A percentile compares a stretch with the other conserved stretches of the same genome.
phyloP scores from a whole-genome alignment of 2,329 filamentous ascomycete species.

The Cryphonectria parasitica region DNA sequence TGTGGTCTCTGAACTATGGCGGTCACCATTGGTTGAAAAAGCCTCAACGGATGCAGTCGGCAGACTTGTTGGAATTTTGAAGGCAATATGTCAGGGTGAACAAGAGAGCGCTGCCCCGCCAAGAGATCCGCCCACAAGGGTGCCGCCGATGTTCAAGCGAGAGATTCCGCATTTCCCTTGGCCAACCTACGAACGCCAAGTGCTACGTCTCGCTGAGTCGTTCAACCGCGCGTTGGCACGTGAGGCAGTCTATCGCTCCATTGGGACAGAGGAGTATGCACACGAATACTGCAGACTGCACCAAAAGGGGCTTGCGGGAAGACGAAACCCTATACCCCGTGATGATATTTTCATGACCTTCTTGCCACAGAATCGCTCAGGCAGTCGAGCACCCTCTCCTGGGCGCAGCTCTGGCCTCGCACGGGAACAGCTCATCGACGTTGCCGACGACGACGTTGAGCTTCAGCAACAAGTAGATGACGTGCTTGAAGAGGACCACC shows the following conservation, averaged over 20 bases:
- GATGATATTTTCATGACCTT: conserved; percentile 52
- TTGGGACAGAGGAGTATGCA: conserved; percentile 64
- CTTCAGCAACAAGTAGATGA: conserved; percentile 35
- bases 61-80: conserved; percentile 81
- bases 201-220: conserved; percentile 41
- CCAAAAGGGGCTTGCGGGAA: conserved; percentile 57
- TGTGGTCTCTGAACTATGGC: conserved; percentile 79
- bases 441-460: conserved; percentile 37
- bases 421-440: conserved; percentile 36
- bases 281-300: conserved; percentile 77
- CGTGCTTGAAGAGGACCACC: conserved; percentile 31
- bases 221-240: conserved; percentile 66
- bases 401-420: conserved; percentile 29
- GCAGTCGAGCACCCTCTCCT: conserved; percentile 24
- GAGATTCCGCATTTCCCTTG: conserved; percentile 52
- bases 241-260: conserved; percentile 83
- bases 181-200: conserved; percentile 42
- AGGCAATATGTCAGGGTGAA: conserved; percentile 76
- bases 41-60: conserved; percentile 76
- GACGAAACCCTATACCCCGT: conserved; percentile 68
- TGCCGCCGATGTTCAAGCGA: conserved; percentile 48
- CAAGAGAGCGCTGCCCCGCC: conserved; percentile 69
- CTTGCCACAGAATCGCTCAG: conserved; percentile 37
- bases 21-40: conserved; percentile 81
- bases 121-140: conserved; percentile 48